These are phyloP conservation scores for Pichia nakasei DNA, from an alignment of 805 yeast species.

Conservation along the genomic window DNA sequence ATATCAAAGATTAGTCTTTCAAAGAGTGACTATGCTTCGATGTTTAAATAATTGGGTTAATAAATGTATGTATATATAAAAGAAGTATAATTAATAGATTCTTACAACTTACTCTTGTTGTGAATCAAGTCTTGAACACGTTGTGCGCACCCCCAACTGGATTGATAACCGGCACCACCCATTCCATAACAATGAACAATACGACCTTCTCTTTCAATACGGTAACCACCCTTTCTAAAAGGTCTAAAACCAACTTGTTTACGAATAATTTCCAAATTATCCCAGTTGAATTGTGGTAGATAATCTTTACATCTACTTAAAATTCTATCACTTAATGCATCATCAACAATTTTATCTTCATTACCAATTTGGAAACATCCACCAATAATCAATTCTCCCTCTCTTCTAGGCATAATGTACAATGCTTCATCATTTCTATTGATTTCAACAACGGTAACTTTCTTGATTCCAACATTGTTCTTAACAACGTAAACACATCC, in stretches of 20 bases:
- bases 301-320: slow-evolving; percentile 34
- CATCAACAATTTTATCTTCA: slow-evolving; percentile 27
- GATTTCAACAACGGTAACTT: slow-evolving; percentile 25
- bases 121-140: slow-evolving; percentile 26
- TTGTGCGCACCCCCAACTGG: slow-evolving; percentile 58
- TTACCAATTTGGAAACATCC: slow-evolving; percentile 31
- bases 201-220: slow-evolving; percentile 38
- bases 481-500: slow-evolving; percentile 52
- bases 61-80: background rate
- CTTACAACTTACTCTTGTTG: background rate
- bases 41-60: background rate
- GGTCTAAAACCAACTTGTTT: slow-evolving; percentile 63
- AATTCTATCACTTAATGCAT: slow-evolving; percentile 39
- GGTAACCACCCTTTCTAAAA: slow-evolving; percentile 50
- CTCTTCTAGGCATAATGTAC: slow-evolving; percentile 61
- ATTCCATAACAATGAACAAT: slow-evolving; percentile 47
- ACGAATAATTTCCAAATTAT: slow-evolving; percentile 37
- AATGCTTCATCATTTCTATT: slow-evolving; percentile 34
- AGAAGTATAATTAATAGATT: background rate
- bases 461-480: slow-evolving; percentile 29
- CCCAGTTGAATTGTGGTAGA: slow-evolving; percentile 31
- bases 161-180: slow-evolving; percentile 35
- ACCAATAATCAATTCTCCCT: slow-evolving; percentile 65
- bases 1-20: slow-evolving; percentile 26
- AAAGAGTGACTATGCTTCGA: slow-evolving; percentile 15